phyloP scores from a whole-genome alignment of 1,139 yeast genomes.

The Sugiyamaella xylanicola region DNA sequence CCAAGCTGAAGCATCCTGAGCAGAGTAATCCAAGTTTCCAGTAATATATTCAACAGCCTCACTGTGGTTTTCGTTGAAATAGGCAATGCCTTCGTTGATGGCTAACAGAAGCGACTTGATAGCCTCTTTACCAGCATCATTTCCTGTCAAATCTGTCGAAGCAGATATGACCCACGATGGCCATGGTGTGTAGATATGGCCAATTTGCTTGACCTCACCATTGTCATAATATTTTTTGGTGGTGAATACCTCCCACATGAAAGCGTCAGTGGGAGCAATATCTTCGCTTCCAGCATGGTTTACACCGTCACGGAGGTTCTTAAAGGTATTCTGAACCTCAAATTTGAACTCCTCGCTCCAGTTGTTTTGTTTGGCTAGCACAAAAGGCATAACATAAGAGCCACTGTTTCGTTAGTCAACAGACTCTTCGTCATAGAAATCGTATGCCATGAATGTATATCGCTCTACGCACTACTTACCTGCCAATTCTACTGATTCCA shows the following conservation, averaged over 20 bases:
- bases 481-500: slow-evolving; percentile 85
- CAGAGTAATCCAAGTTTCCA: slow-evolving; percentile 69
- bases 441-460: no score
- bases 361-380: slow-evolving; percentile 62
- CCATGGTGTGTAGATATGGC: slow-evolving; percentile 94
- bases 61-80: slow-evolving; percentile 60
- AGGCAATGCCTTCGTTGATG: slow-evolving; percentile 65
- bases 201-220: slow-evolving; percentile 77
- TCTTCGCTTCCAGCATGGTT: slow-evolving; percentile 52
- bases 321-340: slow-evolving; percentile 66
- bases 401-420: slow-evolving; percentile 52
- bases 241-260: slow-evolving; percentile 96
- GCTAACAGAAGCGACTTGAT: slow-evolving; percentile 53
- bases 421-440: no score
- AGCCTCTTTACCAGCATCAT: slow-evolving; percentile 36
- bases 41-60: slow-evolving; percentile 70
- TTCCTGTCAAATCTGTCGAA: slow-evolving; percentile 42
- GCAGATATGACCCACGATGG: slow-evolving; percentile 88
- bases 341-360: slow-evolving; percentile 49
- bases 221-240: slow-evolving; percentile 80
- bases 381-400: slow-evolving; percentile 87
- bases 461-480: slow-evolving; percentile 8
- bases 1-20: slow-evolving; percentile 80
- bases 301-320: slow-evolving; percentile 77
- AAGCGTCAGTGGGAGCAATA: slow-evolving; percentile 64